Conservation (phyloP, 768 basidiomycete species). For the Amanita thiersii region DNA sequence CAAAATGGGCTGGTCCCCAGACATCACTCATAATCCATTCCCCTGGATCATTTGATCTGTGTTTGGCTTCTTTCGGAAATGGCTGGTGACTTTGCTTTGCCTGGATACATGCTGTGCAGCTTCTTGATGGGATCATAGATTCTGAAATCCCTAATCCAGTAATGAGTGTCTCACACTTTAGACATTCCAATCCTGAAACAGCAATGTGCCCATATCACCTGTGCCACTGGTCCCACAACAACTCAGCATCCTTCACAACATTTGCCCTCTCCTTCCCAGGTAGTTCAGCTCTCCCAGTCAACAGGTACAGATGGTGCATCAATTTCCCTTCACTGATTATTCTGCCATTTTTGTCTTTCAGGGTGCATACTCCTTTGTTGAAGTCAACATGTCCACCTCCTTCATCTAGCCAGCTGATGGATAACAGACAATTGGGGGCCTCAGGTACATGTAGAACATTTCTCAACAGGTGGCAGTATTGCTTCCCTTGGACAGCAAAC, state of each 20-base stretch:
- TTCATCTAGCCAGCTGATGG: slow-evolving; percentile 13
- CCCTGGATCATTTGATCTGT: neutral
- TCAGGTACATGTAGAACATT: slow-evolving; percentile 15
- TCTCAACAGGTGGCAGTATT: slow-evolving; percentile 10
- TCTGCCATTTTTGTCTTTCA: too few relatives aligned
- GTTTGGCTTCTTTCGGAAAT: too few relatives aligned
- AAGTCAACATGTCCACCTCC: neutral
- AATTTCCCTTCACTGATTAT: too few relatives aligned
- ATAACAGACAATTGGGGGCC: slow-evolving; percentile 17
- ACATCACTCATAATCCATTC: slow-evolving; percentile 9
- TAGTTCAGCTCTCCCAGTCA: too few relatives aligned
- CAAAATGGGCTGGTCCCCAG: neutral
- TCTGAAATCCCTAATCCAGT: neutral
- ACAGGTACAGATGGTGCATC: too few relatives aligned
- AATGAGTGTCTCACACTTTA: neutral
- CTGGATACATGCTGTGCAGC: neutral
- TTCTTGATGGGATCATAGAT: too few relatives aligned
- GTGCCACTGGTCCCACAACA: slow-evolving; percentile 5
- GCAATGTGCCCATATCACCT: neutral
- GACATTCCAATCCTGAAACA: slow-evolving; percentile 8
- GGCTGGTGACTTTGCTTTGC: neutral
- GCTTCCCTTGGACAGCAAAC: slow-evolving; percentile 12
- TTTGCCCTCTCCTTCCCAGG: too few relatives aligned
- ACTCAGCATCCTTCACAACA: too few relatives aligned
- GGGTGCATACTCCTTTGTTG: too few relatives aligned